These are phyloP conservation scores for Ganoderma resinaceum DNA, from an alignment of 1,284 basidiomycete genomes.

Conservation along the genomic window DNA sequence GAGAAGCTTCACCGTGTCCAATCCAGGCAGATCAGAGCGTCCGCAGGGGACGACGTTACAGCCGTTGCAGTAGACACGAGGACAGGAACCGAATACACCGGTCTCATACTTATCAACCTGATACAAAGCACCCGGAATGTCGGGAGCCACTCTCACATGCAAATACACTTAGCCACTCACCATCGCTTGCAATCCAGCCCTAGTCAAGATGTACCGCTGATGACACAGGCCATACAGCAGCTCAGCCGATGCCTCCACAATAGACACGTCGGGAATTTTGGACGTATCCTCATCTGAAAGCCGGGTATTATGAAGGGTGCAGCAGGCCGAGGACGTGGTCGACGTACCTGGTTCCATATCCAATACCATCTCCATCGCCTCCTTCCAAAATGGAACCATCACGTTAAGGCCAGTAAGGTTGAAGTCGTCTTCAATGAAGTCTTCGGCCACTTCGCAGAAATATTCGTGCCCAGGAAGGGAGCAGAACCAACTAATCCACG, in stretches of 20 bases:
- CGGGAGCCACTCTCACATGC: slow-evolving; percentile 20
- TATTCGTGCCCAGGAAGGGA: slow-evolving; percentile 98
- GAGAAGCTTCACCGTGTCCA: slow-evolving; percentile 98
- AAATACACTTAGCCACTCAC: slow-evolving; percentile 54
- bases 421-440: slow-evolving; percentile 99
- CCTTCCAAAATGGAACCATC: slow-evolving; percentile 99
- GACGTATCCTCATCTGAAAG: slow-evolving; percentile 88
- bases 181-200: slow-evolving; percentile 95
- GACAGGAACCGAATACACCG: slow-evolving; percentile 93
- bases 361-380: slow-evolving; percentile 99
- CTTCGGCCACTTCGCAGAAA: slow-evolving; percentile 97
- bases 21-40: slow-evolving; percentile 94
- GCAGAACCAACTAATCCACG: slow-evolving; percentile 99
- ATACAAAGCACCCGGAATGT: neutral
- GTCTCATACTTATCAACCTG: slow-evolving; percentile 97
- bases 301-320: neutral
- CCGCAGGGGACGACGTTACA: slow-evolving; percentile 96
- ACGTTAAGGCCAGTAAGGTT: slow-evolving; percentile 96
- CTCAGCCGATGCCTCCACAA: slow-evolving; percentile 98
- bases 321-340: slow-evolving; percentile 8
- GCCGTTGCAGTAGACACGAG: slow-evolving; percentile 92
- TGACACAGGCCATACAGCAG: slow-evolving; percentile 98
- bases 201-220: slow-evolving; percentile 95
- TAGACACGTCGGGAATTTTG: slow-evolving; percentile 93
- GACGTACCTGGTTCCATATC: slow-evolving; percentile 96